Evolutionary conservation across 202 grass and related monocot genomes (phyloP), one percentile per base, ranked within the genome.

Genomic region (Panicum virgatum): DNA sequence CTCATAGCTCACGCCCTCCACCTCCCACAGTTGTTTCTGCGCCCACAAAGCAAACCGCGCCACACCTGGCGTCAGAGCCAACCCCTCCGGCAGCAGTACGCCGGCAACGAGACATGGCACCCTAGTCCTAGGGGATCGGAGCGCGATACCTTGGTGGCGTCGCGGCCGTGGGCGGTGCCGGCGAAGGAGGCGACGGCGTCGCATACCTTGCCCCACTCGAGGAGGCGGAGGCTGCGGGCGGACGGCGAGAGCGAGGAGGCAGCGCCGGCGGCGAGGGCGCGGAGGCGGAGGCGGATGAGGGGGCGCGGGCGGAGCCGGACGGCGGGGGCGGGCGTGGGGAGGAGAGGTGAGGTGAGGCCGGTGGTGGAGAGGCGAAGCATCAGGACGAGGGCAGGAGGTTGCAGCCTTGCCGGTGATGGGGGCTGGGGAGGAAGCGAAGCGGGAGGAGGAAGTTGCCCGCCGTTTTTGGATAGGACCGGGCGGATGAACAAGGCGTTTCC

Each of bases 191-290:
- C 86, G 81, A 94, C 89, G 34, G 86, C 72, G n/a, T 78, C 83
- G 89, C 92, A 94, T 9, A 94, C 83, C 67, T 87, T 91, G 84
- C 80, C 89, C 92, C 92, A 94, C 43, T 91, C 89, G 61, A 94
- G 84, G 40, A 94, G 83, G 83, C 75, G 82, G 80, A 94, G 88
- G 86, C 83, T 89, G 68, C 87, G 86, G 50, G 86, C 81, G 62
- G 85, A 76, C 27, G 75, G 76, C 76, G 84, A 72, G 46, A 43
- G 7, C 3, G 65, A 48, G 13, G 60, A 5, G 7, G 56, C 27
- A 5, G 23, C 8, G 36, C 73, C 59, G 48, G 39, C 5, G 45
- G 72, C 66, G 80, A 53, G 54, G 46, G 32, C 26, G 73, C 77
- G 83, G 52, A 72, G 12, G 62, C 45, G 73, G 42, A 69, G n/a